Evolutionary conservation across 139 green algal genomes (phyloP), one percentile per base, ranked within the genome.

Genomic region (Klebsormidium nitens): DNA sequence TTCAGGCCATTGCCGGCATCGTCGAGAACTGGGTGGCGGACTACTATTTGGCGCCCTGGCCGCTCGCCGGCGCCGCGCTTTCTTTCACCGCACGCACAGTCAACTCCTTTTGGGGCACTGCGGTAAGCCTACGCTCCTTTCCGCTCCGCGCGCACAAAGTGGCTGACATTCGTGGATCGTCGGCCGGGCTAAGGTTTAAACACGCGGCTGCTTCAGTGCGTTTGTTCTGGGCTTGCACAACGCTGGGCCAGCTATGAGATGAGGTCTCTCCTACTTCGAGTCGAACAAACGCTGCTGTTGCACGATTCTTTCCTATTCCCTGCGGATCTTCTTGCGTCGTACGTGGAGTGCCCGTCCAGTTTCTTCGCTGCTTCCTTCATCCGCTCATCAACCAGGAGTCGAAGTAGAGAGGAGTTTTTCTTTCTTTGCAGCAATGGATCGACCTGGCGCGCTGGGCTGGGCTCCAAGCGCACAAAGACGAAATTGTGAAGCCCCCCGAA

Each of bases 11-110:
- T 36, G 59, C 69, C 29, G 69, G 69, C 8, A 29, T 71, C 1
- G 69, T 76, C 32, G 69, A 76, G 44, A 58, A 76, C n/a, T 76
- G 69, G 69, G 36, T 59, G 3, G 69, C 69, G 3, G 69, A 76
- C 36, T 70, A 76, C 28, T 40, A 44, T 3, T 28, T 76, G 19
- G 44, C 42, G 29, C 31, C 29, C n/a, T n/a, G 61, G 4, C 69
- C 69, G 5, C 2, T 63, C 0, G 37, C 31, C 0, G 69, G 69
- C 0, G 36, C n/a, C 26, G 26, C 48, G 8, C 59, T 76, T 2
- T 71, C 59, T 0, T 76, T 76, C 36, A 37, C 36, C 1, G 59
- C 69, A 1, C 58, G 69, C 23, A 76, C 69, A 1, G 69, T 36
- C 34, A 76, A 76, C 52, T 76, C 69, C 14, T 76, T 69, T 39